Evolutionary conservation across 257 asterid genomes (phyloP), one percentile per base, ranked within the genome.

Genomic region (Nemophila menziesii): DNA sequence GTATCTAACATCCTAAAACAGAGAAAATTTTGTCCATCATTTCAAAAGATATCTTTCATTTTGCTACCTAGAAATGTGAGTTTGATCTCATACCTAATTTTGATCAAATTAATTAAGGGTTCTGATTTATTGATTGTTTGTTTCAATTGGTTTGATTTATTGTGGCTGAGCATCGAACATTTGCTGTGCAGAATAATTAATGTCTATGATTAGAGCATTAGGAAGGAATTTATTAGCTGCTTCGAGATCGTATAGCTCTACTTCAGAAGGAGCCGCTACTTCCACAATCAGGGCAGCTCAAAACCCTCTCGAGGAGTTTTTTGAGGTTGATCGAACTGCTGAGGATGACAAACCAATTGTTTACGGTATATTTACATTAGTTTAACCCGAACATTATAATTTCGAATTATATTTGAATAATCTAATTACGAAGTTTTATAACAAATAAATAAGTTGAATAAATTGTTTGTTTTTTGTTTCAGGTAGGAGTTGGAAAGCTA

Each of bases 401-500:
- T n/a, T n/a, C 36, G 8, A 5, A 5, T 29, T 29, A 29, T 41
- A 9, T 15, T 0, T 41, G 16, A 11, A 42, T n/a, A n/a, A n/a
- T n/a, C n/a, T n/a, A n/a, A n/a, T 16, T 24, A n/a, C n/a, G n/a
- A n/a, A n/a, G n/a, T n/a, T n/a, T n/a, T n/a, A 24, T 4, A 24
- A 24, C 33, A 24, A 29, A 13, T 29, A 7, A 24, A 10, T 40
- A 14, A 15, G 46, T 49, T 53, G 22, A 46, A 36, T 46, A 20
- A 7, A 29, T 27, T 42, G 12, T n/a, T 36, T 4, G 38, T 13
- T 41, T 45, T 63, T 17, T 13, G 44, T 39, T 69, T 44, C 45
- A 89, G 95, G 96, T 66, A 68, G 94, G 64, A 51, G 98, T 49
- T 89, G 95, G 96, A 89, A 89, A 72, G 96, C 98, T 55, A 51